Base-by-base conservation (phyloP, 176 grass and related monocot genomes). In the Carex scoparia region DNA sequence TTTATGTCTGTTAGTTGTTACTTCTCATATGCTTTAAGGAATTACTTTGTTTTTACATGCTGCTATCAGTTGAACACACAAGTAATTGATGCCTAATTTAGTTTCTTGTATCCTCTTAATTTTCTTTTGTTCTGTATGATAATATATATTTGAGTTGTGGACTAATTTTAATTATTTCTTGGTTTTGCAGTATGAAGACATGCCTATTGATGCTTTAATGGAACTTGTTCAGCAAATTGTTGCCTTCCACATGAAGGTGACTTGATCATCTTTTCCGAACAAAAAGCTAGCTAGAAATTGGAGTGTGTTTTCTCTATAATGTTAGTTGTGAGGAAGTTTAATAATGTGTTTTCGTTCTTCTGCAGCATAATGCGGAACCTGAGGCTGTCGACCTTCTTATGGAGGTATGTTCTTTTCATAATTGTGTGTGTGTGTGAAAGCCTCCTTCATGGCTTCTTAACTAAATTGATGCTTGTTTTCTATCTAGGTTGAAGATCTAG, bases 201-300 rank as follows among this genome's bases (percentile, higher is more conserved):
- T 88, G 84, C 90, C 91, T 4, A 88, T 95, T 86, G 93, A 99
- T 65, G 85, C 90, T 30, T 84, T 99, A 62, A 99, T 99, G 96
- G 96, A 94, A 86, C 78, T 99, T 37, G 96, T 99, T 74, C 96
- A 99, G 78, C 96, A 99, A 88, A 99, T 99, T 88, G 82, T 95
- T 87, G 94, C 93, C 32, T 99, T 99, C 82, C 96, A 99, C 90
- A 99, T 95, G 96, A 95, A 99, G 93, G 96, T 99, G 88, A 23
- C 18, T 5, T 79, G 14, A 10, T 79, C 28, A 56, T 58, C 49
- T 15, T 69, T 85, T 81, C 61, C 37, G 11, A 57, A 84, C 80
- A 55, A 10, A 61, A 10, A 63, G 51, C 15, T 30, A 44, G 68
- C 66, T 71, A 78, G 49, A 57, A 35, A 8, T 71, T 33, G n/a